phyloP scores from a whole-genome alignment of 2,329 filamentous ascomycete genomes.

The Apiospora malaysiana region DNA sequence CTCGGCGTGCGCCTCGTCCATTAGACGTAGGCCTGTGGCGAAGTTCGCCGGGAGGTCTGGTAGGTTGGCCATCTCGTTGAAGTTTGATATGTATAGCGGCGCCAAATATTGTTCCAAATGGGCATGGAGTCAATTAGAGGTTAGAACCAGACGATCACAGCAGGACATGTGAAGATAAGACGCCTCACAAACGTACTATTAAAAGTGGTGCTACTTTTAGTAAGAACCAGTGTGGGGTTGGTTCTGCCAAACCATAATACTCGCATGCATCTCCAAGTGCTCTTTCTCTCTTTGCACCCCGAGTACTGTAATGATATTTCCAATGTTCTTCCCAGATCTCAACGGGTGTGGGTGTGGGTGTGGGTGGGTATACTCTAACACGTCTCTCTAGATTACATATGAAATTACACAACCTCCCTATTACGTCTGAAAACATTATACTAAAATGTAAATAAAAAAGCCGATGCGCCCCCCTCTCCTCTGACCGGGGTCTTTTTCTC shows the following conservation, averaged over 20 bases:
- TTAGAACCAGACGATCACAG: neutral
- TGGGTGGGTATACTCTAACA: neutral
- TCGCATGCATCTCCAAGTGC: neutral
- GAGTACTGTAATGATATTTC: neutral
- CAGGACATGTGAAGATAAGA: neutral
- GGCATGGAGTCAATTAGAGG: too few relatives aligned
- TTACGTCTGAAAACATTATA: neutral
- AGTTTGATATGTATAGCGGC: neutral
- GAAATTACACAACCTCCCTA: neutral
- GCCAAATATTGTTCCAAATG: neutral
- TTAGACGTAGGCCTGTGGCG: conserved; percentile 64
- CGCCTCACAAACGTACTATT: neutral
- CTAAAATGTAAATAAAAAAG: neutral
- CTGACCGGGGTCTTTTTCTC: neutral
- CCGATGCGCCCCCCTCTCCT: neutral
- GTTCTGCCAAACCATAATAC: neutral
- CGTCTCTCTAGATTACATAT: neutral
- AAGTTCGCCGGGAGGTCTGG: conserved; percentile 45
- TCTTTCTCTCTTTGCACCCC: too few relatives aligned
- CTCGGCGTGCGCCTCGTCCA: conserved; percentile 74
- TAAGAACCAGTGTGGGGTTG: neutral
- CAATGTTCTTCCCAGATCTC: neutral
- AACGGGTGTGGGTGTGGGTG: neutral
- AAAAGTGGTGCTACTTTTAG: conserved; percentile 15
- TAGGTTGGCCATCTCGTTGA: conserved; percentile 9